phyloP scores from a whole-genome alignment of 495 filamentous ascomycete genomes.

The Chaetomium tenue region DNA sequence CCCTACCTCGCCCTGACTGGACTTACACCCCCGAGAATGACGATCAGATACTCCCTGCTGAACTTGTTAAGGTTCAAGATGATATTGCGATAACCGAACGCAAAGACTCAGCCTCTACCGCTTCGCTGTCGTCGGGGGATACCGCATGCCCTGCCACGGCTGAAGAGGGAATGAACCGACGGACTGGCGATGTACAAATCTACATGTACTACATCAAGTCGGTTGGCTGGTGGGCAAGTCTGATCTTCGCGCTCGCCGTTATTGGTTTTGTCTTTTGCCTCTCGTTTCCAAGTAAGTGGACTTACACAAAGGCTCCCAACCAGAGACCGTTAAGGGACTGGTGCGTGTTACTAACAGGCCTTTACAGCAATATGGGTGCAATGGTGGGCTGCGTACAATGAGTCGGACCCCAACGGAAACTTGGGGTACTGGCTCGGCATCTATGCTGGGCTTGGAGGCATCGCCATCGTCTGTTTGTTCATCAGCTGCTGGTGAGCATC shows the following conservation, averaged over 20 bases:
- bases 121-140: constrained; percentile 26
- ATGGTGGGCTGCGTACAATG: constrained; percentile 37
- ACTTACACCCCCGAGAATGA: constrained; percentile 6
- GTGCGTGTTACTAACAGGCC: neutral
- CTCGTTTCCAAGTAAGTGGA: constrained; percentile 34
- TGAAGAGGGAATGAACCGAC: constrained; percentile 29
- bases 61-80: neutral
- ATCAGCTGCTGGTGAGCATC: constrained; percentile 31
- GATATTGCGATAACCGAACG: neutral
- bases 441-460: constrained; percentile 30
- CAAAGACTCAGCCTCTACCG: constrained; percentile 3
- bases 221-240: constrained; percentile 48
- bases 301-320: too few species aligned
- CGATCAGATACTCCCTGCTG: neutral
- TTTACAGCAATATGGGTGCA: constrained; percentile 33
- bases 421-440: constrained; percentile 35
- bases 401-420: constrained; percentile 26
- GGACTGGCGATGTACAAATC: constrained; percentile 53
- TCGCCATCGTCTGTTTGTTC: constrained; percentile 28
- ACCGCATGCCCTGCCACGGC: neutral
- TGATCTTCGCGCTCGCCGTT: constrained; percentile 44
- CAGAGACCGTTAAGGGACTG: neutral
- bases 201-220: constrained; percentile 55
- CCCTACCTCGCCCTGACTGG: constrained; percentile 27
- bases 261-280: constrained; percentile 31